Percentiles rank a stretch among this genome's conserved stretches.
phyloP scores from a whole-genome alignment of 169 alveolate species.

The Plasmodium reichenowi region DNA sequence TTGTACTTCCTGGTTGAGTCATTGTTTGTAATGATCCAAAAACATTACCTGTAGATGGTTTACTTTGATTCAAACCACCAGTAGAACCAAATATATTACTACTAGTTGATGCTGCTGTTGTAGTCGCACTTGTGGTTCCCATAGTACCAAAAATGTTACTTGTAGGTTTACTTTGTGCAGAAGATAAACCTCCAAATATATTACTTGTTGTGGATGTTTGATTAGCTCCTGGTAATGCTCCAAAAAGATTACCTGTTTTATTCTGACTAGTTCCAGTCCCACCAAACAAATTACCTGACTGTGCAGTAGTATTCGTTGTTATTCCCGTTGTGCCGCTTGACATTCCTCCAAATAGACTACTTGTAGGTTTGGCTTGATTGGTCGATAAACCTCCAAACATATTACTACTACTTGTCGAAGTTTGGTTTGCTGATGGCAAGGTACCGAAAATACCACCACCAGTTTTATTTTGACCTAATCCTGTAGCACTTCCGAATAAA shows the following conservation, averaged over 20 bases:
- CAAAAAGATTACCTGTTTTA: conserved; percentile 40
- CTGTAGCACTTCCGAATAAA: conserved; percentile 41
- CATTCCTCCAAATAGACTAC: conserved; percentile 38
- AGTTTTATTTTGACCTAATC: conserved; percentile 26
- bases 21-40: conserved; percentile 55
- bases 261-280: conserved; percentile 41
- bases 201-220: conserved; percentile 33
- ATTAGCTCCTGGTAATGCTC: conserved; percentile 23
- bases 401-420: conserved; percentile 19
- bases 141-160: conserved; percentile 15
- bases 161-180: not conserved
- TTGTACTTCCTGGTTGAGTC: conserved; percentile 47
- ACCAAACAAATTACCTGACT: conserved; percentile 48
- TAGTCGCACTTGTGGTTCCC: conserved; percentile 8
- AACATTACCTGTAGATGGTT: conserved; percentile 20
- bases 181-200: conserved; percentile 54
- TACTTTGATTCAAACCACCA: conserved; percentile 21
- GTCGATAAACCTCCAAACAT: conserved; percentile 46
- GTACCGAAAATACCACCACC: conserved; percentile 33
- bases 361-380: conserved; percentile 28
- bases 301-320: conserved; percentile 6
- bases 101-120: conserved; percentile 14
- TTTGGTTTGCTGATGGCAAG: conserved; percentile 31
- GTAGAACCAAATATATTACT: conserved; percentile 55
- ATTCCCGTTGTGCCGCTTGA: conserved; percentile 25